Evolutionary conservation across 2,329 filamentous ascomycete genomes (phyloP).

Genomic region (Thelonectria discophora): DNA sequence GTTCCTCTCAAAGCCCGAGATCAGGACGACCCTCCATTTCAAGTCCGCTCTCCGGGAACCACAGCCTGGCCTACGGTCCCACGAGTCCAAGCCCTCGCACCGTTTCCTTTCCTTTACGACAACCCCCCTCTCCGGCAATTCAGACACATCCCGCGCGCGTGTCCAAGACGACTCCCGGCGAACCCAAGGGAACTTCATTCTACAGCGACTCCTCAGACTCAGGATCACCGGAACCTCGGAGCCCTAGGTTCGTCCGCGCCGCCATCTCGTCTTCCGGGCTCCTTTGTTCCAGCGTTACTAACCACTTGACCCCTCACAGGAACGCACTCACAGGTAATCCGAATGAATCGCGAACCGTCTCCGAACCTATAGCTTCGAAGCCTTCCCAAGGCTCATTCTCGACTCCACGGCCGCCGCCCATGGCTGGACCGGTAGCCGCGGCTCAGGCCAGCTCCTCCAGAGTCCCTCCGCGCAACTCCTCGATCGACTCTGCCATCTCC

Average conservation of each 20-base stretch:
- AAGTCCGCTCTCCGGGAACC: constrained; percentile 60
- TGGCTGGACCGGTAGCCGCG: constrained; percentile 57
- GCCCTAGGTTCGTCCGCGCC: constrained; percentile 45
- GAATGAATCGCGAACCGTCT: constrained; percentile 61
- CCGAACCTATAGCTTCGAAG: constrained; percentile 56
- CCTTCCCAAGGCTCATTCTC: constrained; percentile 52
- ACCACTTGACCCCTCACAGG: constrained; percentile 34
- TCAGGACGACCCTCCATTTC: constrained; percentile 58
- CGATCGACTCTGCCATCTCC: constrained; percentile 93
- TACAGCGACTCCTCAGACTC: constrained; percentile 50
- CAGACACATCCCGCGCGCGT: constrained; percentile 30
- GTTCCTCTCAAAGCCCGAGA: constrained; percentile 48
- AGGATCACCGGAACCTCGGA: constrained; percentile 45
- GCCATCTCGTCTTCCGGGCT: not conserved
- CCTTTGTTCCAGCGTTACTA: constrained; percentile 17
- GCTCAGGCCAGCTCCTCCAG: constrained; percentile 52
- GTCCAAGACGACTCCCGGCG: constrained; percentile 24
- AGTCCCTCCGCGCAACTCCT: constrained; percentile 75
- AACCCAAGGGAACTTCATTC: constrained; percentile 44
- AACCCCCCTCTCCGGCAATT: constrained; percentile 40
- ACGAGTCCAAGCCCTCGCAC: constrained; percentile 52
- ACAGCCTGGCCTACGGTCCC: constrained; percentile 53
- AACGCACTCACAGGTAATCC: constrained; percentile 43
- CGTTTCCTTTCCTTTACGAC: constrained; percentile 33
- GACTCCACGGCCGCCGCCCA: constrained; percentile 52